Conservation (phyloP, 2,329 filamentous ascomycete species). For the Geoglossum cookeanum region DNA sequence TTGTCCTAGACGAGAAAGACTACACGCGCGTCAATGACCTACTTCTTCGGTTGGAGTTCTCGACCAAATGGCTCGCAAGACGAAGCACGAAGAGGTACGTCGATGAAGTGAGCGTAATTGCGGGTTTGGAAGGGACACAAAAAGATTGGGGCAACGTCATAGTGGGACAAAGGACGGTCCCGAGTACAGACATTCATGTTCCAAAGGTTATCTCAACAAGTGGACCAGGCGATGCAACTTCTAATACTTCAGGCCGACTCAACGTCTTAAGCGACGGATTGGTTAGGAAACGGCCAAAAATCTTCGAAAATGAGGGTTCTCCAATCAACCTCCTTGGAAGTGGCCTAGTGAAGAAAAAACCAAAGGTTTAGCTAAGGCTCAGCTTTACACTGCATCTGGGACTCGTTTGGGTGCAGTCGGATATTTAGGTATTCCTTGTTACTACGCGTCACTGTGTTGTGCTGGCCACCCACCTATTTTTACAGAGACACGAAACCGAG, state of each 20-base stretch:
- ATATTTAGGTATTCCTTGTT: not conserved
- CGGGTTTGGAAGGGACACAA: constrained; percentile 13
- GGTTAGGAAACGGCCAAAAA: constrained; percentile 39
- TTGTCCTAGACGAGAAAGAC: constrained; percentile 40
- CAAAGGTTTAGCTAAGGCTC: not conserved
- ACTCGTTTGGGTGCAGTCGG: not conserved
- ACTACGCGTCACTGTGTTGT: not conserved
- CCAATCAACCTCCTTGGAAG: not conserved
- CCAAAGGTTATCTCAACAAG: too few relatives aligned
- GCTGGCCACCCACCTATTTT: too few relatives aligned
- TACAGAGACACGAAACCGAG: not conserved
- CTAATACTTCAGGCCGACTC: constrained; percentile 11
- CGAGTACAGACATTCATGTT: too few relatives aligned
- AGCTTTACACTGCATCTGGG: not conserved
- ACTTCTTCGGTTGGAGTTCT: constrained; percentile 56
- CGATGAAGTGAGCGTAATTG: constrained; percentile 38
- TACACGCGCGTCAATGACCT: constrained; percentile 52
- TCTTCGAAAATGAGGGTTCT: not conserved
- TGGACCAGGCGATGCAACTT: constrained; percentile 3
- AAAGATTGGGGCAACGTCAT: constrained; percentile 33
- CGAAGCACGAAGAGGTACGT: constrained; percentile 53
- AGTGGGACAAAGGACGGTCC: constrained; percentile 12
- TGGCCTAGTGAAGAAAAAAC: constrained; percentile 5
- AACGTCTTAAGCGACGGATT: constrained; percentile 33
- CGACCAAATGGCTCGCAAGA: constrained; percentile 39